Base-by-base conservation (phyloP, 1,284 basidiomycete genomes). In the Singerocomus inundabilis region DNA sequence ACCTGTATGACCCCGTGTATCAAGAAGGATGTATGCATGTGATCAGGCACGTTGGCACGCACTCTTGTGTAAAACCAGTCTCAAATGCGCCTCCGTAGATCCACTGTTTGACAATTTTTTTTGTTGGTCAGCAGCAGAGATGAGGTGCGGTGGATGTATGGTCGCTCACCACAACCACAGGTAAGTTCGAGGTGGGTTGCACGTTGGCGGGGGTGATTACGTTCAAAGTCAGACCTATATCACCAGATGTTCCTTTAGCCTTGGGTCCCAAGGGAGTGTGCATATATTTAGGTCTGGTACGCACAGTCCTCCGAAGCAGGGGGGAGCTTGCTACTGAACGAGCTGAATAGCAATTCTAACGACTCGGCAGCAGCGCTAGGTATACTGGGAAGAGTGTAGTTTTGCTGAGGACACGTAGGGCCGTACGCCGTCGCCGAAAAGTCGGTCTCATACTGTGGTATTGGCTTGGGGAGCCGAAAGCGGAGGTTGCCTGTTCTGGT, bases 161-260 rank as follows among this genome's bases (percentile, higher is more conserved):
- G 32, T 31, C 15, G 3, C 16, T 11, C 49, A 72, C 71, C 21
- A 75, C 62, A 0, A 74, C 57, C 2, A 80, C 74, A 3, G 78
- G 77, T 16, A 75, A 57, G 12, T 64, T 64, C 2, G 61, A 61
- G 0, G 33, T 41, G 1, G 58, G 44, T 0, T 54, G 50, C 1
- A 59, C 53, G 11, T 53, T 54, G 1, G 60, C 51, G 2, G 74
- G 70, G 1, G 62, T 64, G 32, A 70, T 62, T 9, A 80, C 67
- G 51, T 79, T 79, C 45, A 78, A 36, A 12, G 67, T 68, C 25
- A 79, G 57, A 54, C 77, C 78, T 69, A 11, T 5, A 12, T 44
- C n/a, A 9, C 9, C 28, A 12, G 3, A 8, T 5, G 4, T 9
- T 33, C 24, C 9, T 8, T 33, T 31, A 33, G 41, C 15, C 4